Base-by-base conservation (phyloP, 2,329 filamentous ascomycete species). In the Arthrobotrys entomopaga region DNA sequence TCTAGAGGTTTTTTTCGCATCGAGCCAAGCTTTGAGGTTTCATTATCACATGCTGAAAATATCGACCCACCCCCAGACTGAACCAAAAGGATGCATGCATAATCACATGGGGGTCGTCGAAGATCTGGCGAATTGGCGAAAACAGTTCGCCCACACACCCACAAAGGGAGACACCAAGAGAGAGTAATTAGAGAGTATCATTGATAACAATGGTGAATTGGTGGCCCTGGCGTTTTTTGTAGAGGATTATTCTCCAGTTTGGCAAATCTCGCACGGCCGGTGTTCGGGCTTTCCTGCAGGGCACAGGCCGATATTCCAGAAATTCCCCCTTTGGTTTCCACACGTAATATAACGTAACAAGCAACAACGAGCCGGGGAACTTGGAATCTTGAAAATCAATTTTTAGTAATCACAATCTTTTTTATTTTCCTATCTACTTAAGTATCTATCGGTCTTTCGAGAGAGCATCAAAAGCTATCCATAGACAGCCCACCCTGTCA, bases 81-180 rank as follows among this genome's bases (percentile, higher is more conserved):
- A 34, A 34, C 29, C 49, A 49, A 16, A 43, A 15, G 29, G 29
- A 29, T 10, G 15, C 11, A 50, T 26, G 50, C n/a, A n/a, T n/a
- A n/a, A n/a, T n/a, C n/a, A 70, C 58, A 70, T 70, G 65, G 58
- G 65, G 59, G 57, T 64, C 50, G 26, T 43, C 43, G 53, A 54
- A 42, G 53, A 53, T 64, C 29, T 29, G 42, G 59, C 67, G 59
- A 72, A 74, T 74, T 74, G 63, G 70, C 70, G 63, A 67, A 74
- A 74, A 63, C 49, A 42, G 70, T 66, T 74, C 24, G 49, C 56
- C 56, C 63, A 65, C 63, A 50, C 58, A 48, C 65, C 57, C 46
- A 13, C 19, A 48, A 16, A 22, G 49, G 24, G 15, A 22, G 19
- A 50, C 46, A 13, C 16, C 54, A 22, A 19, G 56, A 19, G 11